Conservation (phyloP, 495 filamentous ascomycete genomes). For the Lasiosphaeris hirsuta region DNA sequence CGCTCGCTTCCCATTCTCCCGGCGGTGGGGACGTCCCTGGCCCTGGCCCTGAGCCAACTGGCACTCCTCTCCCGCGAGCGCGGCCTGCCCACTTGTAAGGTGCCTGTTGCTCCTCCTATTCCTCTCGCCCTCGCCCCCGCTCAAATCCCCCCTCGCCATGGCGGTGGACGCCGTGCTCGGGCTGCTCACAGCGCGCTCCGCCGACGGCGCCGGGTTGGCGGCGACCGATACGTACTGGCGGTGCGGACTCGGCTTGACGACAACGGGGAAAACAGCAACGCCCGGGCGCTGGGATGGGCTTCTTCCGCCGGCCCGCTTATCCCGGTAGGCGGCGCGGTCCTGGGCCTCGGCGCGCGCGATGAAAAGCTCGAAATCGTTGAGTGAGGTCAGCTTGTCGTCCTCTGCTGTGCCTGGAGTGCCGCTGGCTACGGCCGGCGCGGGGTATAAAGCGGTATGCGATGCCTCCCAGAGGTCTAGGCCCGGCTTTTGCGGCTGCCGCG, state of each 20-base stretch:
- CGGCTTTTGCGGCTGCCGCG: neutral
- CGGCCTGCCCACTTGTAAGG: neutral
- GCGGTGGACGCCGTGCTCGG: constrained; percentile 7
- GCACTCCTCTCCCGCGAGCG: neutral
- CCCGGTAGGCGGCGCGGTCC: constrained; percentile 20
- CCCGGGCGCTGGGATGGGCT: constrained; percentile 1
- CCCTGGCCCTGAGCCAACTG: neutral
- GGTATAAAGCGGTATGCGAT: neutral
- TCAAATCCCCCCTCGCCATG: neutral
- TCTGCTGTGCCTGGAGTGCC: too few relatives aligned
- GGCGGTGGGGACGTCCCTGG: neutral
- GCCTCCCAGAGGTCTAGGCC: constrained; percentile 2
- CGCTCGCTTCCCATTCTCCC: constrained; percentile 7
- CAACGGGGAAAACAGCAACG: neutral
- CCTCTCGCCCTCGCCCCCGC: neutral
- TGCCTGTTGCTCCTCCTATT: too few relatives aligned
- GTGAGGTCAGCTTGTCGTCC: neutral
- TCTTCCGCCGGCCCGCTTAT: constrained; percentile 12
- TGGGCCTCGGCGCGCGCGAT: constrained; percentile 27
- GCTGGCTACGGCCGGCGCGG: too few relatives aligned
- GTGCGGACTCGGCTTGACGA: constrained; percentile 22
- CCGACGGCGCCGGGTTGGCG: neutral
- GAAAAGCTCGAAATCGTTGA: constrained; percentile 29
- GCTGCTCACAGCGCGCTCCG: neutral
- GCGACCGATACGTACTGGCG: constrained; percentile 14